Percentiles rank a stretch among this genome's conserved stretches.
These are phyloP conservation scores for Physcomitrellopsis africana DNA, from an alignment of 225 moss, liverwort and hornwort genomes.

Conservation along the genomic window DNA sequence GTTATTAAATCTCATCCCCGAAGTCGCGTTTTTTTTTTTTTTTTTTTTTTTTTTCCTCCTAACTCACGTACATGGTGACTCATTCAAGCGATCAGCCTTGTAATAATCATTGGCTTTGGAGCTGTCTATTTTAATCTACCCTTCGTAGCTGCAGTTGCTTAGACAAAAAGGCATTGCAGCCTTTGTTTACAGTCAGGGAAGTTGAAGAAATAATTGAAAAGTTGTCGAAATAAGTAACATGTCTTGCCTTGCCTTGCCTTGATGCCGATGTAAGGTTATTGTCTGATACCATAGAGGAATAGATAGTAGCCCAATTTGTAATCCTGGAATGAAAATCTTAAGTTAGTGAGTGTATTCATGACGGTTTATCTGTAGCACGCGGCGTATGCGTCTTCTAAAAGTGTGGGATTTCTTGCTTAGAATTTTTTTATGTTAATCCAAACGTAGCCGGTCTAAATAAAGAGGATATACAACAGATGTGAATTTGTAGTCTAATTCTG, in stretches of 20 bases:
- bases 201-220: neutral
- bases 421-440: neutral
- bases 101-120: slow-evolving; percentile 5
- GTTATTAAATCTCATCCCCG: neutral
- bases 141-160: too few relatives aligned
- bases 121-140: neutral
- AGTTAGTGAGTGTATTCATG: slow-evolving; percentile 11
- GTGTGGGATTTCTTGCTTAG: slow-evolving; percentile 2
- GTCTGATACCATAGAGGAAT: slow-evolving; percentile 17
- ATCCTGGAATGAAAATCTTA: slow-evolving; percentile 10
- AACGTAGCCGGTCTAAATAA: slow-evolving; percentile 1
- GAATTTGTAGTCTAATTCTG: slow-evolving; percentile 9
- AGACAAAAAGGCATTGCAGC: too few relatives aligned
- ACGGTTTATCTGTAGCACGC: slow-evolving; percentile 14
- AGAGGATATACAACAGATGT: slow-evolving; percentile 6
- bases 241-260: neutral
- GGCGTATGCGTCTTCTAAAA: neutral
- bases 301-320: neutral
- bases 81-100: slow-evolving; percentile 3
- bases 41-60: neutral
- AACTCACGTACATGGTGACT: slow-evolving; percentile 14
- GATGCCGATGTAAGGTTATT: slow-evolving; percentile 3
- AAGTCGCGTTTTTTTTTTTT: neutral
- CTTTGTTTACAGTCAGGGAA: neutral
- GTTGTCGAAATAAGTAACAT: slow-evolving; percentile 3